phyloP scores from a whole-genome alignment of 345 rosid genomes.

The Salix suchowensis region DNA sequence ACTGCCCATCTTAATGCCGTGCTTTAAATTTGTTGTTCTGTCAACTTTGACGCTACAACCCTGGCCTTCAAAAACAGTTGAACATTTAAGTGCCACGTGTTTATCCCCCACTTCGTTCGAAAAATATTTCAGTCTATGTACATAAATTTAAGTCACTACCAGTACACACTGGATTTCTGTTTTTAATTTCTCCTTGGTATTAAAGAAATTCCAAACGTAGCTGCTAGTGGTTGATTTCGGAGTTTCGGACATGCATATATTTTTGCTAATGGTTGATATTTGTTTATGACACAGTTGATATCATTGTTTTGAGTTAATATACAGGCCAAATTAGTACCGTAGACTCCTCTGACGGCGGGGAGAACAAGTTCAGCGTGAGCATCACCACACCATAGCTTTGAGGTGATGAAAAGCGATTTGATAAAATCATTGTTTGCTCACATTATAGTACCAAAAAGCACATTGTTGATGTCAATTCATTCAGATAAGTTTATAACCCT shows the following conservation, averaged over 20 bases:
- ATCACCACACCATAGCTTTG: slow-evolving; percentile 58
- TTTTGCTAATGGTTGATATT: neutral
- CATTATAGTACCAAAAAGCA: too few relatives aligned
- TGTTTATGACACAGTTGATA: neutral
- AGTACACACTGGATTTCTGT: neutral
- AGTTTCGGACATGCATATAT: too few relatives aligned
- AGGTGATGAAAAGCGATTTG: slow-evolving; percentile 45
- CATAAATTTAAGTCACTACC: neutral
- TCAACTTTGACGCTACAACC: neutral
- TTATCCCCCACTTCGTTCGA: neutral
- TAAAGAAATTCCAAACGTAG: neutral
- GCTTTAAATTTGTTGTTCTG: neutral
- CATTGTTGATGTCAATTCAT: too few relatives aligned
- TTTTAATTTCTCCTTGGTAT: neutral
- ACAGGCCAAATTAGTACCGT: slow-evolving; percentile 15
- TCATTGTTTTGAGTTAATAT: neutral
- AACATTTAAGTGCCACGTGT: neutral
- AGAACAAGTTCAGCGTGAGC: slow-evolving; percentile 48
- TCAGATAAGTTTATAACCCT: too few relatives aligned
- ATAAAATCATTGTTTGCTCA: slow-evolving; percentile 18
- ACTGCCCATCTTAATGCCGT: neutral
- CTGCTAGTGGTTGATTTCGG: too few relatives aligned
- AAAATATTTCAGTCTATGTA: neutral
- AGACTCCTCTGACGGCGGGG: slow-evolving; percentile 41
- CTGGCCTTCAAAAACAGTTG: neutral